These are phyloP conservation scores for Carex pumila DNA, from an alignment of 176 grass and related monocot species.

Conservation along the genomic window DNA sequence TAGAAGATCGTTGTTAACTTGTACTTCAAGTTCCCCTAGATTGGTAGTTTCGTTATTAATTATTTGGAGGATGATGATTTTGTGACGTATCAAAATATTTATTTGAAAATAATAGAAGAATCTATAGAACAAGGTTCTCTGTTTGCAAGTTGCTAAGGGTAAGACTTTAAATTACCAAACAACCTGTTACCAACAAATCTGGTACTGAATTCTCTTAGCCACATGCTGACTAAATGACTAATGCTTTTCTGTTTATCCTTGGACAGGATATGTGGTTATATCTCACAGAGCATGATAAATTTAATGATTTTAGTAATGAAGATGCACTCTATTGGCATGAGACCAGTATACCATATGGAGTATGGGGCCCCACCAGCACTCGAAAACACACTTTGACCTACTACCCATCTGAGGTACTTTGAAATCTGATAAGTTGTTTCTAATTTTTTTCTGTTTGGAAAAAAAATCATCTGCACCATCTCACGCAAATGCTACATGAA, in stretches of 20 bases:
- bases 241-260: neutral
- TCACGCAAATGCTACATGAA: neutral
- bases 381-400: constrained; percentile 63
- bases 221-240: neutral
- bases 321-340: constrained; percentile 96
- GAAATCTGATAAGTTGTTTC: neutral
- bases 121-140: neutral
- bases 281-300: constrained; percentile 80
- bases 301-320: constrained; percentile 80
- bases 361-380: constrained; percentile 64
- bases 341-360: constrained; percentile 92
- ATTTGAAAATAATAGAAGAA: neutral
- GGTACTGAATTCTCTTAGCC: neutral
- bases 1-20: neutral
- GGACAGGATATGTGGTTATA: constrained; percentile 98
- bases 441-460: neutral
- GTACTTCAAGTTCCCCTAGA: neutral
- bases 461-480: neutral
- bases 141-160: constrained; percentile 3
- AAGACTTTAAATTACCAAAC: neutral
- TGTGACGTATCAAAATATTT: neutral
- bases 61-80: neutral
- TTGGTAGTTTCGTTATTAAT: neutral
- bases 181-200: neutral
- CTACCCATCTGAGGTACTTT: constrained; percentile 79